These are phyloP conservation scores for Tulasnella sp. DNA, from an alignment of 768 basidiomycete genomes.

Conservation along the genomic window DNA sequence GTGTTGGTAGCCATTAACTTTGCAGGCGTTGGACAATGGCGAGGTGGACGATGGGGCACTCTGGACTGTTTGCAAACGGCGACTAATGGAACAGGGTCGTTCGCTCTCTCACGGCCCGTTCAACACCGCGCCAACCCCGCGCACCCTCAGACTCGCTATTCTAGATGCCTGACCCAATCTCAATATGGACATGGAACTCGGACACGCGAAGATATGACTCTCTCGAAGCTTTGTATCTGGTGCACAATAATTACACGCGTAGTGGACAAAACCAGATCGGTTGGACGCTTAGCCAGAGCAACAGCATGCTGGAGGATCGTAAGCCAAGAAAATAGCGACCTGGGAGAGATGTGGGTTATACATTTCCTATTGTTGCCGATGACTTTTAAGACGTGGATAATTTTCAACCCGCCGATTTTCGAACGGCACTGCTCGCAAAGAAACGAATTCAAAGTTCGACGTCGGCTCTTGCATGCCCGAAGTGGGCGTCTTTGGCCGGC, in stretches of 20 bases:
- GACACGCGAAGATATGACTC: neutral
- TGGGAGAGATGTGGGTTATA: no score
- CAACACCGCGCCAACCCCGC: no score
- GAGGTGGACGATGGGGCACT: no score
- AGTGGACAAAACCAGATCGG: neutral
- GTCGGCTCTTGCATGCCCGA: neutral
- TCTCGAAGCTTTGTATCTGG: neutral
- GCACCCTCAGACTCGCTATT: no score
- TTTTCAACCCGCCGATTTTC: constrained; percentile 4
- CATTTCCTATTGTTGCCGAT: neutral
- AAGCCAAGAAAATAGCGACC: no score
- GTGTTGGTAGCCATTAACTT: neutral
- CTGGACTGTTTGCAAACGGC: no score
- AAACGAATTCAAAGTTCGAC: neutral
- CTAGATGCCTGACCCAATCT: neutral
- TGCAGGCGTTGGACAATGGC: no score
- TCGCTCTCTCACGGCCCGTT: no score
- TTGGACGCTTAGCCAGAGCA: no score
- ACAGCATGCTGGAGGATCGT: no score
- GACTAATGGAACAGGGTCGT: no score
- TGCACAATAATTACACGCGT: neutral
- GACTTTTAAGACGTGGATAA: neutral
- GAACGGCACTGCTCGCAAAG: neutral
- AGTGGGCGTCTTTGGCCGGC: neutral
- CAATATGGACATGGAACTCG: neutral